Evolutionary conservation across 208 protist species (phyloP), one percentile per base, ranked within the genome.

Genomic region (Vickermania spadyakhi): DNA sequence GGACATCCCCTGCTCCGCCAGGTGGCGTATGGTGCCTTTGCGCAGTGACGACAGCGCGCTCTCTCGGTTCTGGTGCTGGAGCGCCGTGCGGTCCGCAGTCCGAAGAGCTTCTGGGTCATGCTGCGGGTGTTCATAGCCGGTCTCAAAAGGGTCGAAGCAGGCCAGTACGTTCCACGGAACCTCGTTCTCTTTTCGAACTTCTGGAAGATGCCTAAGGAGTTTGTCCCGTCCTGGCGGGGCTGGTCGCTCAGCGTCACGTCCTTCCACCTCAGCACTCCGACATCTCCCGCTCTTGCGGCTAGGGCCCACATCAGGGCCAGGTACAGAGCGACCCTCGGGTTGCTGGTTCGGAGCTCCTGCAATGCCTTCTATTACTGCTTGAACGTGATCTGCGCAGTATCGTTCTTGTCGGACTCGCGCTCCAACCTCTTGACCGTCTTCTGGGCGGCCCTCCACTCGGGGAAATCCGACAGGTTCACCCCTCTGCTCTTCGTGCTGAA

Each of bases 1-100:
- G 21, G 51, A 18, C 51, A 55, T 23, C 51, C 51, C 51, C 26
- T 55, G 51, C 51, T 5, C 21, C 11, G 51, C 51, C 51, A 55
- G 51, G 51, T 55, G 51, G 21, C 51, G 51, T 18, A 55, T 55
- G n/a, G 51, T 23, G 21, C 51, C 51, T 28, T 55, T 55, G 21
- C 51, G 51, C 21, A 55, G n/a, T 27, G 51, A 55, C 21, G 51
- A 23, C 13, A 55, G 51, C 21, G 51, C 25, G 21, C 13, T 55
- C 25, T 55, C 51, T 27, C 21, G 51, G 51, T 55, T 27, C 21
- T 18, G 13, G 13, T 22, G 13, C 51, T 55, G 13, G 51, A 55
- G 51, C 25, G 51, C 51, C 51, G 51, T 27, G 21, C 51, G 51
- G 21, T 28, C 51, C 51, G 36, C 36, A 45, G 36, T 45, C 36